Base-by-base conservation (phyloP, 768 basidiomycete genomes). In the Tulasnella calospora region DNA sequence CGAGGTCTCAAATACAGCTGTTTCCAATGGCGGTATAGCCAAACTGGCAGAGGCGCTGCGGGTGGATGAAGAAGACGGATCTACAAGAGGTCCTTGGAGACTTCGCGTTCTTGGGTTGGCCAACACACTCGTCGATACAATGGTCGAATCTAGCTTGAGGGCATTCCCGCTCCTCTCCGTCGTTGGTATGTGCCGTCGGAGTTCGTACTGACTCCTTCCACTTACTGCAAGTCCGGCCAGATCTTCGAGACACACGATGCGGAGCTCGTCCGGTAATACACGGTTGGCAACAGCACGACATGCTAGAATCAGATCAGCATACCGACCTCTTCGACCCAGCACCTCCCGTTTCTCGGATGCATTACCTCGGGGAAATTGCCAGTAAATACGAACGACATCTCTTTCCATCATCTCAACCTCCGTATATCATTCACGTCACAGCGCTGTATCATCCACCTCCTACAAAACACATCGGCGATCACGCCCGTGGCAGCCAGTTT, bases 131-230 rank as follows among this genome's bases (percentile, higher is more conserved):
- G 84, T 93, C 78, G 85, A 87, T 27, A 82, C 89, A 80, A 80
- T 84, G 1, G 86, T 87, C 2, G 86, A 88, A 78, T 77, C 83
- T 2, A 80, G 84, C 41, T 84, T 93, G 0, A 47, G 79, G 67
- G 84, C 82, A 30, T 90, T 93, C 78, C 88, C 89, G 27, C 86
- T 92, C 46, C 88, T 93, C 36, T 88, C 88, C 36, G 88, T 88
- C 27, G 80, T 93, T 80, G 92, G 91, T 91, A 74, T 40, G 88
- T 87, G 13, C 23, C 0, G n/a, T 51, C 55, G n/a, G 15, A 51
- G 23, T 33, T 9, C 1, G 17, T 73, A 27, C n/a, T 19, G 15
- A 7, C 46, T 73, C n/a, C 27, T 15, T n/a, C 7, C 40, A 44
- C 40, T 41, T 9, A 74, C 19, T 44, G 0, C 19, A 33, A 8